phyloP scores from a whole-genome alignment of 2,329 filamentous ascomycete genomes.

The Colletotrichum kahawae region DNA sequence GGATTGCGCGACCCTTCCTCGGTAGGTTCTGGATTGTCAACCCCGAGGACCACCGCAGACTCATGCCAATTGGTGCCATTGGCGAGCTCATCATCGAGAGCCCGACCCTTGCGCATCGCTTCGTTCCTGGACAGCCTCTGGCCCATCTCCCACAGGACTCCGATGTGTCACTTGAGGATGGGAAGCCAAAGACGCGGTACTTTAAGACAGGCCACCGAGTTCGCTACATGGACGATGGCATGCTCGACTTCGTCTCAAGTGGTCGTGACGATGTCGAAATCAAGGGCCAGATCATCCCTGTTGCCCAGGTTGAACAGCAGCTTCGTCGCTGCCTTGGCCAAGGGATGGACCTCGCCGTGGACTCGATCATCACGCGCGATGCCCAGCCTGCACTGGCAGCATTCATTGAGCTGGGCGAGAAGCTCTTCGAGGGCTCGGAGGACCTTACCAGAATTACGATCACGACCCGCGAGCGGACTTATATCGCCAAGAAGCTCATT shows the following conservation, averaged over 20 bases:
- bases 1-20: slow-evolving; percentile 52
- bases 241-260: slow-evolving; percentile 52
- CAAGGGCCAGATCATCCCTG: slow-evolving; percentile 43
- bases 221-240: slow-evolving; percentile 52
- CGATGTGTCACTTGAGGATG: slow-evolving; percentile 24
- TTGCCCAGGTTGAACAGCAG: slow-evolving; percentile 51
- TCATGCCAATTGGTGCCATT: slow-evolving; percentile 58
- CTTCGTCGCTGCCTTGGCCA: slow-evolving; percentile 52
- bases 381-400: slow-evolving; percentile 47
- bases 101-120: slow-evolving; percentile 48
- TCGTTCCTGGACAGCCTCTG: slow-evolving; percentile 33
- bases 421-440: slow-evolving; percentile 40
- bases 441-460: slow-evolving; percentile 42
- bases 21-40: slow-evolving; percentile 60
- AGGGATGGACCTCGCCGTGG: slow-evolving; percentile 53
- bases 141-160: slow-evolving; percentile 28
- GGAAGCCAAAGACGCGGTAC: slow-evolving; percentile 37
- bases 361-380: slow-evolving; percentile 51
- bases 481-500: slow-evolving; percentile 48
- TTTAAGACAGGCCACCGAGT: slow-evolving; percentile 58
- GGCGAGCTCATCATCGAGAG: slow-evolving; percentile 68
- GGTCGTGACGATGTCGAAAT: slow-evolving; percentile 46
- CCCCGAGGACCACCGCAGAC: slow-evolving; percentile 52
- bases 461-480: slow-evolving; percentile 47
- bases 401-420: slow-evolving; percentile 53